A percentile compares a stretch with the other conserved stretches of the same genome.
These are phyloP conservation scores for Calendula officinalis DNA, from an alignment of 129 eudicot genomes.

Conservation along the genomic window DNA sequence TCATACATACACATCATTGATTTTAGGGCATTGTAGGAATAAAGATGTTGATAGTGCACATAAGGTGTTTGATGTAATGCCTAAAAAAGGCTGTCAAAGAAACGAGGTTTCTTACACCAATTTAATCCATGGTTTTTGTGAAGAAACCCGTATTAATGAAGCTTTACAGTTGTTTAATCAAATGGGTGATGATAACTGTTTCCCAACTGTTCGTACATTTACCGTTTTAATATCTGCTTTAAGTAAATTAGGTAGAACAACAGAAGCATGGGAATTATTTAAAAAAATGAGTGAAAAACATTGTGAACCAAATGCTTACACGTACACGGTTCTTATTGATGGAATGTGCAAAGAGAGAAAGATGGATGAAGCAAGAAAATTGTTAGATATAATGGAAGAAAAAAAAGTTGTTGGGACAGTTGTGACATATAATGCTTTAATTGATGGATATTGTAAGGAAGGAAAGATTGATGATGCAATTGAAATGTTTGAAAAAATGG, in stretches of 20 bases:
- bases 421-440: slow-evolving; percentile 74
- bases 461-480: slow-evolving; percentile 61
- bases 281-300: slow-evolving; percentile 56
- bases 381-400: slow-evolving; percentile 47
- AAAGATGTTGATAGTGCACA: slow-evolving; percentile 59
- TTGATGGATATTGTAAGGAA: slow-evolving; percentile 72
- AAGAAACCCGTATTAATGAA: slow-evolving; percentile 52
- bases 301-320: slow-evolving; percentile 69
- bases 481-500: slow-evolving; percentile 56
- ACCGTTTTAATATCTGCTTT: slow-evolving; percentile 70
- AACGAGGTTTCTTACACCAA: slow-evolving; percentile 79
- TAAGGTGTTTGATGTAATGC: slow-evolving; percentile 64
- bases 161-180: slow-evolving; percentile 47
- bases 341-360: slow-evolving; percentile 62
- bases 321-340: slow-evolving; percentile 77
- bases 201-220: slow-evolving; percentile 70
- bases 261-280: slow-evolving; percentile 56
- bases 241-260: slow-evolving; percentile 48
- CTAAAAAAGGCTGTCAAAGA: slow-evolving; percentile 59
- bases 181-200: slow-evolving; percentile 59
- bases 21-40: slow-evolving; percentile 79
- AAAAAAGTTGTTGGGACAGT: slow-evolving; percentile 49
- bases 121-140: slow-evolving; percentile 81
- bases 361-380: slow-evolving; percentile 50
- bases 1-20: slow-evolving; percentile 71